Conservation (phyloP, 306 rosid genomes). For the Gastrolobium villosum region DNA sequence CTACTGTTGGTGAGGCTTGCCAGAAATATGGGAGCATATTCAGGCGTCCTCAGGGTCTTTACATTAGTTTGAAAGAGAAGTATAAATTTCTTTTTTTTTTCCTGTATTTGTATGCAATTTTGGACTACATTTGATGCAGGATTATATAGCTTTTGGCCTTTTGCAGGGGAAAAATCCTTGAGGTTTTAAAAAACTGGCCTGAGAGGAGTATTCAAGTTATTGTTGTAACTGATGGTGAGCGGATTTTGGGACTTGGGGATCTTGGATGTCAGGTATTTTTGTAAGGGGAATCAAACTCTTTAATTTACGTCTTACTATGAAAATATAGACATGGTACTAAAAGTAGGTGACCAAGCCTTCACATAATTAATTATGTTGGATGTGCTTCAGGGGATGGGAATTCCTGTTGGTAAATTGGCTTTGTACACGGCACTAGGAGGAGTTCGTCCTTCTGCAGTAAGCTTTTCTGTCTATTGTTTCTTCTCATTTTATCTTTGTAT, state of each 20-base stretch:
- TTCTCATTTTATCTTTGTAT: conserved; percentile 30
- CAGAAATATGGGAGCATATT: conserved; percentile 96
- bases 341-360: conserved; percentile 38
- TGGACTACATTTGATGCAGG: conserved; percentile 10
- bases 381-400: conserved; percentile 95
- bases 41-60: conserved; percentile 98
- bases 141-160: conserved; percentile 24
- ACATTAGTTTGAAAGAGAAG: conserved; percentile 97
- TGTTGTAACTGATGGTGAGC: conserved; percentile 96
- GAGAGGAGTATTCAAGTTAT: conserved; percentile 84
- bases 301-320: conserved; percentile 38
- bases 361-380: conserved; percentile 44
- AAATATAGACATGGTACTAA: conserved; percentile 15
- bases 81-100: conserved; percentile 43
- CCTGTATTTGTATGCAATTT: conserved; percentile 26
- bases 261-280: conserved; percentile 93
- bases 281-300: conserved; percentile 21
- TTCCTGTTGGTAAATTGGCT: conserved; percentile 96
- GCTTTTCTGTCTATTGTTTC: conserved; percentile 47
- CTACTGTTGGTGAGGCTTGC: conserved; percentile 96
- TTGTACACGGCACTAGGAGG: conserved; percentile 95
- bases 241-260: conserved; percentile 98
- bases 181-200: conserved; percentile 98
- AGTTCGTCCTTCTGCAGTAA: conserved; percentile 94
- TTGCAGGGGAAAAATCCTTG: conserved; percentile 87